A percentile compares a stretch with the other conserved stretches of the same genome.
Conservation (phyloP, 176 grass and related monocot species). For the bread wheat (Triticum aestivum) region IWGSC_CS_RefSeq_v2.1 NC_057801.1:843125688-843126187, state of each 20-base stretch:
- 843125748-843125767: not conserved
- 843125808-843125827: conserved; percentile 40
- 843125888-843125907: not conserved
- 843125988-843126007: too few relatives aligned
- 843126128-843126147: too few relatives aligned
- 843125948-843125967: not conserved
- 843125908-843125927: not conserved
- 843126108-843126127: too few relatives aligned
- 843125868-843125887: not conserved
- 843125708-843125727: not conserved
- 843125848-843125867: conserved; percentile 49
- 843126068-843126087: too few relatives aligned
- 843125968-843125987: not conserved
- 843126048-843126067: too few relatives aligned
- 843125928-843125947: not conserved
- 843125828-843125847: conserved; percentile 52
- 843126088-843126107: too few relatives aligned
- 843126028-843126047: too few relatives aligned
- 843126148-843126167: too few relatives aligned
- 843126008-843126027: too few relatives aligned
- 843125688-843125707: not conserved
- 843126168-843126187: too few relatives aligned
- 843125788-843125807: conserved; percentile 29
- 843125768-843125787: conserved; percentile 19
- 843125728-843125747: not conserved